Percentiles rank a stretch among this genome's conserved stretches.
Conservation (phyloP, 2,329 filamentous ascomycete species). For the Xenoacremonium recifei region DNA sequence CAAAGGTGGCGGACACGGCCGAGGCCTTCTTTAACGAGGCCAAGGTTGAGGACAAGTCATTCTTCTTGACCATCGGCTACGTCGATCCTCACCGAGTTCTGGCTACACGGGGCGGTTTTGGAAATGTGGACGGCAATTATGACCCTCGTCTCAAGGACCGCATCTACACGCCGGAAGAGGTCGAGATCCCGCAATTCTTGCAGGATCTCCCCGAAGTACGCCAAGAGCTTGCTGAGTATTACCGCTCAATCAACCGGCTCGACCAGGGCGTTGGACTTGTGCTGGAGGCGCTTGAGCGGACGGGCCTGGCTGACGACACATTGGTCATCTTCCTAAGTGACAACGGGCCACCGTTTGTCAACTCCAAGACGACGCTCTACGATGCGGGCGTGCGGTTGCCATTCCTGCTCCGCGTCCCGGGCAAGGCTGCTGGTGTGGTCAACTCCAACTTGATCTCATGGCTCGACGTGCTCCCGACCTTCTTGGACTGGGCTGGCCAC, state of each 20-base stretch:
- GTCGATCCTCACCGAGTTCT: constrained; percentile 45
- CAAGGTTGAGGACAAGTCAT: constrained; percentile 30
- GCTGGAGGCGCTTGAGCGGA: constrained; percentile 30
- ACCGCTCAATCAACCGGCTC: constrained; percentile 38
- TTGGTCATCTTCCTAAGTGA: constrained; percentile 47
- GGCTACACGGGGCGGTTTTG: constrained; percentile 38
- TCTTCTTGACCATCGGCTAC: constrained; percentile 46
- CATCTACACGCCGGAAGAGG: constrained; percentile 29
- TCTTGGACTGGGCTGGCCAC: constrained; percentile 38
- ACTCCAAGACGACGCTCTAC: constrained; percentile 50
- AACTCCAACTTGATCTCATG: constrained; percentile 46
- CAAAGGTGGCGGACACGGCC: constrained; percentile 36
- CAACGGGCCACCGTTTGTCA: constrained; percentile 49
- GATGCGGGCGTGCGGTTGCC: constrained; percentile 46
- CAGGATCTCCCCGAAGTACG: constrained; percentile 39
- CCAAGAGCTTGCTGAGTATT: constrained; percentile 42
- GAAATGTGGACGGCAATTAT: constrained; percentile 36
- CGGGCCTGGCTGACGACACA: constrained; percentile 34
- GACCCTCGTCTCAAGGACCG: constrained; percentile 21
- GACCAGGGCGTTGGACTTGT: constrained; percentile 42
- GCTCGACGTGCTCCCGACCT: constrained; percentile 45
- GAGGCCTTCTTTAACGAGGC: constrained; percentile 36
- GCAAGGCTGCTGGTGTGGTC: constrained; percentile 18
- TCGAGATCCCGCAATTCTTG: constrained; percentile 41
- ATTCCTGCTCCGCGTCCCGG: constrained; percentile 38